A percentile compares a stretch with the other conserved stretches of the same genome.
phyloP scores from a whole-genome alignment of 257 asterid genomes.

The Capsicum pubescens region DNA sequence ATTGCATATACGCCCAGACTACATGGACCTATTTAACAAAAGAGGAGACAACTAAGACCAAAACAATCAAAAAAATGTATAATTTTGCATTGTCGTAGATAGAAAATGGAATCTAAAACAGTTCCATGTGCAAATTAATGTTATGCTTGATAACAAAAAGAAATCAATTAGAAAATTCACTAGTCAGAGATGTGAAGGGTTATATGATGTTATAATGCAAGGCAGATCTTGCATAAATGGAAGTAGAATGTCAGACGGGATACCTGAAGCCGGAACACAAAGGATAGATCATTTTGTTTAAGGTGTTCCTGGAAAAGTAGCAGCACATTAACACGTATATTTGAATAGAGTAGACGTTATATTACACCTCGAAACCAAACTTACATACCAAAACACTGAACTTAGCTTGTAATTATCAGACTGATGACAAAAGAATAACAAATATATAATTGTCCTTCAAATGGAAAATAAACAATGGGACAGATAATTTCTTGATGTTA shows the following conservation, averaged over 20 bases:
- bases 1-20: neutral
- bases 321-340: slow-evolving; percentile 36
- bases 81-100: neutral
- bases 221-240: neutral
- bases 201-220: neutral
- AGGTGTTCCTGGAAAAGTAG: slow-evolving; percentile 82
- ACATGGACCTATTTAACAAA: slow-evolving; percentile 1
- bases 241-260: slow-evolving; percentile 19
- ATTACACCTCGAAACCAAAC: slow-evolving; percentile 12
- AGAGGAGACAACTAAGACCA: neutral
- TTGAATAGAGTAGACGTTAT: neutral
- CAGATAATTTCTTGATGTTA: neutral
- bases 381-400: slow-evolving; percentile 20
- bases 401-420: slow-evolving; percentile 2
- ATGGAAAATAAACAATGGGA: slow-evolving; percentile 11
- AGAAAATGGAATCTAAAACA: neutral
- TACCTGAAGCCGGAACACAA: slow-evolving; percentile 99
- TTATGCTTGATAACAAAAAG: slow-evolving; percentile 11
- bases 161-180: neutral
- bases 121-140: slow-evolving; percentile 3
- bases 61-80: neutral
- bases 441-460: neutral
- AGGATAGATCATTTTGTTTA: slow-evolving; percentile 94
- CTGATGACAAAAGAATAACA: neutral
- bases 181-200: neutral